Evolutionary conservation across 331 rosid species (phyloP), one percentile per base, ranked within the genome.

Genomic region (Malus hybrid): DNA sequence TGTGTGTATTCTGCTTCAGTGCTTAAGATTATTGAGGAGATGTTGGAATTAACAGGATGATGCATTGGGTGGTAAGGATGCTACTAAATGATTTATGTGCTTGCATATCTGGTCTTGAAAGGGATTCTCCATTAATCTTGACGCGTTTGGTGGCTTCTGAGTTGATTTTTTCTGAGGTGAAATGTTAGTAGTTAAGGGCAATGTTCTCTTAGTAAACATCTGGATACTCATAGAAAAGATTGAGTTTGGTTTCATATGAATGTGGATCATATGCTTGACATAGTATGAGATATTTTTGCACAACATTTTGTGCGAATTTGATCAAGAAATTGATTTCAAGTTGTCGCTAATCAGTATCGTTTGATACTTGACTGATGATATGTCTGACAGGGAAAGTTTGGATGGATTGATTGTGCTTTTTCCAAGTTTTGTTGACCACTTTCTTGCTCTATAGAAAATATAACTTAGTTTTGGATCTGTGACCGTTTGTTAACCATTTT

Each of bases 371-470:
- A 69, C 69, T 69, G 72, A 50, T 24, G 59, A 52, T 33, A n/a
- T 15, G 15, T n/a, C 24, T 29, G 33, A 67, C 34, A 33, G 32
- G n/a, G 19, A 20, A 24, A 66, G 24, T 60, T 46, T 31, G 68
- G 69, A 78, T 70, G 79, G 27, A 34, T 75, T 65, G 24, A 24
- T 12, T 75, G 13, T 64, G 76, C 80, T 48, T 19, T 55, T 80
- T 31, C 39, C 55, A 62, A 36, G 36, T 66, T 63, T 63, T 80
- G 39, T 50, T 13, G 13, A 69, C n/a, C 20, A 6, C 44, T 63
- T 60, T 60, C 16, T 27, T 27, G 10, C 61, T 61, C 18, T 68
- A 22, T 62, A 50, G 36, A 64, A 64, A 14, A 2, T 11, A 18
- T n/a, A 57, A 32, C 13, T 6, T 42, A 3, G 48, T 42, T 39